Conservation (phyloP, 345 rosid species). For the Euphorbia tirucalli region DNA sequence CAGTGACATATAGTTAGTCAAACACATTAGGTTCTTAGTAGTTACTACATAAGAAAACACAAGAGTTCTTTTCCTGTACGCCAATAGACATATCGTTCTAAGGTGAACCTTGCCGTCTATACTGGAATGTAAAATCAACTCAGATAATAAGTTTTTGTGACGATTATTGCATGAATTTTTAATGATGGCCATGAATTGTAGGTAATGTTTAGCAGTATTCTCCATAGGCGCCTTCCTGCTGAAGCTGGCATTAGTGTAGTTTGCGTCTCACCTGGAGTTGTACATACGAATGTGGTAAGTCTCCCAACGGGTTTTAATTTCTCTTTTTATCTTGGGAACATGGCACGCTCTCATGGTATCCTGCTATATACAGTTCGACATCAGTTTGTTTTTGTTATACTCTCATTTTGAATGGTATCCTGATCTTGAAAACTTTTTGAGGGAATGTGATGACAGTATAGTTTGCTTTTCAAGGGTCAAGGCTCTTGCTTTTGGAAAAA, state of each 20-base stretch:
- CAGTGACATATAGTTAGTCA: not conserved
- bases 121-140: slow-evolving; percentile 1
- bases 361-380: not conserved
- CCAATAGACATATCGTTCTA: not conserved
- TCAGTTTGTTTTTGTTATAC: no score
- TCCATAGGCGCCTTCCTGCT: slow-evolving; percentile 77
- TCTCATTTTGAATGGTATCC: not conserved
- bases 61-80: not conserved
- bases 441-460: slow-evolving; percentile 5
- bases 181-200: slow-evolving; percentile 38
- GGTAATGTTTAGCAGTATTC: slow-evolving; percentile 92
- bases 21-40: not conserved
- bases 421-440: not conserved
- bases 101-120: not conserved
- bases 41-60: no score
- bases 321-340: slow-evolving; percentile 5
- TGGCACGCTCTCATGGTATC: not conserved
- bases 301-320: slow-evolving; percentile 19
- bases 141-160: not conserved
- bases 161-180: not conserved
- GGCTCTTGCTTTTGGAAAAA: no score
- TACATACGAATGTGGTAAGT: slow-evolving; percentile 93
- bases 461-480: not conserved
- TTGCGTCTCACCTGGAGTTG: slow-evolving; percentile 90
- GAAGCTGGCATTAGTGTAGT: slow-evolving; percentile 85